phyloP scores from a whole-genome alignment of 345 rosid species.

The Citrus australasica region DNA sequence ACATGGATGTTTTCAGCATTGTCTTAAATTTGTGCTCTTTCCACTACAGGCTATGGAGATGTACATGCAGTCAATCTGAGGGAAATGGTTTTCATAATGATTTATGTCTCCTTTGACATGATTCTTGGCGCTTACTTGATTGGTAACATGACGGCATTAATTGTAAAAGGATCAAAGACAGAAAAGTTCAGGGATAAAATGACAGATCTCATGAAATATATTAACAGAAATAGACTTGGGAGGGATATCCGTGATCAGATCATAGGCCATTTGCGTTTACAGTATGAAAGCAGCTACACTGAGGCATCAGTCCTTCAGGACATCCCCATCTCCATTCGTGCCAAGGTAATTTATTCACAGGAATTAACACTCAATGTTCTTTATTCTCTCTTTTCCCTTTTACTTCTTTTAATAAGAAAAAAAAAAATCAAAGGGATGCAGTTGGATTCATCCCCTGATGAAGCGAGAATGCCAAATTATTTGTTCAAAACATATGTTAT shows the following conservation, averaged over 20 bases:
- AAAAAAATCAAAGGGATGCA: neutral
- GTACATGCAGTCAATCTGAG: conserved; percentile 93
- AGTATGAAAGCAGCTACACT: conserved; percentile 79
- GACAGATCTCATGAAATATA: conserved; percentile 77
- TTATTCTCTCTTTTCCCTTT: neutral
- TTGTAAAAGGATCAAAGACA: conserved; percentile 97
- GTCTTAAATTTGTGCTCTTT: too few relatives aligned
- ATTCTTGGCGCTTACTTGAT: conserved; percentile 91
- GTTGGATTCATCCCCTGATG: too few relatives aligned
- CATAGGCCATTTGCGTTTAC: conserved; percentile 73
- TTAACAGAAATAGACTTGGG: conserved; percentile 81
- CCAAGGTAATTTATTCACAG: conserved; percentile 53
- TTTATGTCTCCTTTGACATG: conserved; percentile 93
- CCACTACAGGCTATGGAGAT: conserved; percentile 85
- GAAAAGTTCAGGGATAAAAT: conserved; percentile 93
- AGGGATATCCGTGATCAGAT: conserved; percentile 72
- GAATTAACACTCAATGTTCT: neutral
- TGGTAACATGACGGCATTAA: conserved; percentile 97
- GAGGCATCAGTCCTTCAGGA: conserved; percentile 82
- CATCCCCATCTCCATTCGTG: conserved; percentile 84
- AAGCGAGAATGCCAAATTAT: neutral
- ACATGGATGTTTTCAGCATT: neutral
- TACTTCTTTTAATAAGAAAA: neutral
- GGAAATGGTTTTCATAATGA: conserved; percentile 95
- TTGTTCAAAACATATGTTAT: too few relatives aligned